Evolutionary conservation across 345 rosid genomes (phyloP), one percentile per base, ranked within the genome.

Genomic region (Lepidium didymum): DNA sequence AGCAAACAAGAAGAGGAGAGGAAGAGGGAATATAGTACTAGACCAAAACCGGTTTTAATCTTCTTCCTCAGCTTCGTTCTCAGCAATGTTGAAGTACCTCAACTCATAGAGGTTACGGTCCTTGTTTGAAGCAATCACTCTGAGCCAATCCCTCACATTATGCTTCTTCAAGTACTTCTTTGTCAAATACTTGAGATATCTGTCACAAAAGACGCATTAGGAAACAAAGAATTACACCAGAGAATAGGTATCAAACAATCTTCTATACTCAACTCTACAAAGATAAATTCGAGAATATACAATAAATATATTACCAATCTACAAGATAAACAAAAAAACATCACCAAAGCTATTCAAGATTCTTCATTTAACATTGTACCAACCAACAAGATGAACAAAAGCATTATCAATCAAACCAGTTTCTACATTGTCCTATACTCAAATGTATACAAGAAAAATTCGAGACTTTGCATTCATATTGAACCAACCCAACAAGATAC

Each of bases 141-240:
- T 84, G 56, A 91, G 97, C 97, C 97, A 91, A 53, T 91, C 97
- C 59, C 97, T 65, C 31, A 91, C 97, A 6, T 89, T 91, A 65
- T 91, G 97, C 71, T 91, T 91, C 87, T 91, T 91, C 80, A 91
- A 64, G 70, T 88, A 89, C 76, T 87, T 91, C 87, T 91, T 91
- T 1, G 96, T 89, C 83, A 91, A 78, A 70, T 89, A 91, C 74
- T 91, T 91, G 4, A 91, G 78, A 68, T 91, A 91, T 70, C 97
- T 91, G 45, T 49, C 13, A 68, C 49, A 47, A 29, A 29, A 29
- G 1, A 14, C n/a, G 25, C 33, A 29, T 27, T 27, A 6, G 7
- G 0, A 56, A 33, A 7, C 56, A 14, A 56, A n/a, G 0, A 36
- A 25, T 3, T 5, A 21, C 10, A 14, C 72, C 34, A 34, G 18